Base-by-base conservation (phyloP, 2,329 filamentous ascomycete species). In the Neopestalotiopsis sp. region DNA sequence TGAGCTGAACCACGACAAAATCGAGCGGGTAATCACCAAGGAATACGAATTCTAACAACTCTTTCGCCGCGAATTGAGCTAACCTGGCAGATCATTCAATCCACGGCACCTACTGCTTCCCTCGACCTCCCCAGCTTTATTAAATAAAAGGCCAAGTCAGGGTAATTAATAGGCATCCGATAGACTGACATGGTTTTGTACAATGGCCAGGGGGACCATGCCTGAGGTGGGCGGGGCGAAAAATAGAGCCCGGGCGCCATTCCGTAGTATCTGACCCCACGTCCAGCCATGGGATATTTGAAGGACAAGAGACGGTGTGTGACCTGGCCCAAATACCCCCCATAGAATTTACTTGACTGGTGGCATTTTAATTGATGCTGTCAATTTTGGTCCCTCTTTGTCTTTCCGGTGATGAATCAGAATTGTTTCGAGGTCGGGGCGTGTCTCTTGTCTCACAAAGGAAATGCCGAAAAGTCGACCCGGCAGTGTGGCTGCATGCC, bases 401-500 rank as follows among this genome's bases (percentile, higher is more conserved):
- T 38, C 34, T 38, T 38, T 5, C 10, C 34, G 10, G 10, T 10
- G 34, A 7, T 38, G 34, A 38, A 10, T 10, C 10, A 38, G 6
- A 38, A 38, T 38, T 38, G 10, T 10, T 38, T 6, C 10, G 10
- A 38, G 34, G 6, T 38, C 34, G 34, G 34, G 34, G 34, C 34
- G 34, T 38, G 24, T 28, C 24, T 10, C 6, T 38, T 38, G 34
- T 38, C 34, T 38, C 34, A 38, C 10, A 10, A 38, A 28, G 6
- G 6, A 38, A 38, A 38, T 38, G 34, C 34, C 34, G 34, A 52
- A 14, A n/a, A 20, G 45, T n/a, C 17, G 45, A 52, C 4, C 20
- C 45, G 45, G 45, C 17, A 52, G n/a, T 52, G 57, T 62, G 59
- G 32, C 59, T 62, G 59, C n/a, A 62, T 20, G 34, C n/a, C n/a